A percentile compares a stretch with the other conserved stretches of the same genome.
Conservation (phyloP, 148 eudicot genomes). For the Persicaria maculosa region DNA sequence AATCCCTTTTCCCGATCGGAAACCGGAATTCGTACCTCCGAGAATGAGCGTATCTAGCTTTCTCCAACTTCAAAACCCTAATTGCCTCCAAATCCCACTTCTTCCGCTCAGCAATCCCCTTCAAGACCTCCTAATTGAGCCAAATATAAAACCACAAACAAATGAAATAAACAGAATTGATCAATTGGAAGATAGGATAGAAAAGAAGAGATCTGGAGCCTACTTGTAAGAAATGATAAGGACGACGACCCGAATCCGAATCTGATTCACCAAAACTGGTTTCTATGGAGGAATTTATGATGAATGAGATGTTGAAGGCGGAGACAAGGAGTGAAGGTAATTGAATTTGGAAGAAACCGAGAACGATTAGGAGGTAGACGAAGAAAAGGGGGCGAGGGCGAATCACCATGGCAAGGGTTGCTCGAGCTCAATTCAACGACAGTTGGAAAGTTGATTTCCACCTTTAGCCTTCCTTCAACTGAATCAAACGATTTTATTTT, state of each 20-base stretch:
- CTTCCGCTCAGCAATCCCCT: conserved; percentile 28
- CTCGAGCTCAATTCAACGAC: background rate
- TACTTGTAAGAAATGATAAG: background rate
- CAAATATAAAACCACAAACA: background rate
- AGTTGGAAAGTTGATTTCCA: background rate
- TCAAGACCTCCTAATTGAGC: conserved; percentile 36
- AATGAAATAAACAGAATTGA: background rate
- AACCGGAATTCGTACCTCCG: conserved; percentile 29
- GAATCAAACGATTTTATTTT: background rate
- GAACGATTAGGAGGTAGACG: conserved; percentile 4
- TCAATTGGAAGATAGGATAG: background rate
- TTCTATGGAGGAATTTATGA: background rate
- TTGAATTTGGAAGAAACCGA: background rate
- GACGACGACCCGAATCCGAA: background rate
- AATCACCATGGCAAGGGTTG: background rate
- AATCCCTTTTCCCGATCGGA: conserved; percentile 27
- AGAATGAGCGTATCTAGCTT: conserved; percentile 23
- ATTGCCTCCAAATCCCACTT: conserved; percentile 37
- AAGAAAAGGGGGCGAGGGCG: background rate
- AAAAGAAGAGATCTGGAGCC: background rate
- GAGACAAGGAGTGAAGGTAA: background rate
- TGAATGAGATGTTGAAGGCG: conserved; percentile 7
- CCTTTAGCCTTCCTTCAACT: too few species aligned
- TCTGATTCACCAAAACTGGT: background rate
- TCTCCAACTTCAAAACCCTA: conserved; percentile 39